Evolutionary conservation across 2,329 filamentous ascomycete genomes (phyloP), one percentile per base, ranked within the genome.

Genomic region (Fusarium sp.): DNA sequence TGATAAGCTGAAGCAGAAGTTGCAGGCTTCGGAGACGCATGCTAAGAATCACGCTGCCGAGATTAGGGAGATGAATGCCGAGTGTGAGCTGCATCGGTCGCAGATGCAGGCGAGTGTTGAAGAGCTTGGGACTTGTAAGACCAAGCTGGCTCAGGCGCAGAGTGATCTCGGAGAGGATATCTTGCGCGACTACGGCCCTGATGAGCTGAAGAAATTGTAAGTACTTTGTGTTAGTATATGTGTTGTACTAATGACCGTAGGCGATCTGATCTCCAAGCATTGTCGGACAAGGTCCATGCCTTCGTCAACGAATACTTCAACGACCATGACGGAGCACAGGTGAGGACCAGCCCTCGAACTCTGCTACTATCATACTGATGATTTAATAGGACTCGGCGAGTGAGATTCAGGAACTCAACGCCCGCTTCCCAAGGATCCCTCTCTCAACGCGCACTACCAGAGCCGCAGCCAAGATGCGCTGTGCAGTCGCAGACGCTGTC

Each of bases 1-100:
- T 29, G 79, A 80, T 58, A 80, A 80, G 55, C 46, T 73, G 42
- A 68, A 58, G 43, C 48, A 59, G 47, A 56, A 35, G 6, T 25
- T 73, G 41, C 43, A 63, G 7, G 45, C 60, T 2, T 51, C 63
- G 1, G 64, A 71, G 15, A 50, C 51, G 11, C 50, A 66, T 43
- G 61, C 60, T 4, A 61, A 61, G 28, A 61, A 46, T 1, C 65
- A 68, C 2, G 52, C 50, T 4, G 61, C 53, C 6, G 69, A 72
- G 56, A 68, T 72, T 13, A 61, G 66, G 22, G 68, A 71, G 45
- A 67, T 71, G 62, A 68, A 62, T n/a, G 47, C 65, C 1, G 70
- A 72, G 35, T 70, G 68, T 34, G 68, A 72, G 11, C 43, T 69
- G 19, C 67, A 71, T 32, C 67, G 65, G 8, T 62, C 69, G 31